These are phyloP conservation scores for Solanum sejunctum DNA, from an alignment of 257 asterid genomes.

Conservation along the genomic window DNA sequence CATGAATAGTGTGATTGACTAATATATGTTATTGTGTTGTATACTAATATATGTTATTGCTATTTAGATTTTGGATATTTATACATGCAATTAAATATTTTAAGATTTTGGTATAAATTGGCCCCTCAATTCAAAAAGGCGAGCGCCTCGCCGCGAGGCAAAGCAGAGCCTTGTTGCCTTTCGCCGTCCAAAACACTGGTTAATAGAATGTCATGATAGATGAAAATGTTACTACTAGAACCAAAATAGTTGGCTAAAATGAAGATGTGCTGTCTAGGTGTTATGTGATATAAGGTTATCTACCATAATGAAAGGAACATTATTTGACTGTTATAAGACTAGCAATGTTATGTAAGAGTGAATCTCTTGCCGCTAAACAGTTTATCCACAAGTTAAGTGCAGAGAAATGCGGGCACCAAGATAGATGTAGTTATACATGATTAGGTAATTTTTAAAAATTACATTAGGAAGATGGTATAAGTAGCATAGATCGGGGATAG, in stretches of 20 bases:
- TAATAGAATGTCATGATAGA: not conserved
- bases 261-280: not conserved
- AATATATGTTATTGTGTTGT: too few species aligned
- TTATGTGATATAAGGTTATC: not conserved
- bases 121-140: too few species aligned
- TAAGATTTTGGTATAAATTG: too few species aligned
- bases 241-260: not conserved
- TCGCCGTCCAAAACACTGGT: too few species aligned
- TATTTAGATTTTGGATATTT: too few species aligned
- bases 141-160: too few species aligned
- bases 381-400: not conserved
- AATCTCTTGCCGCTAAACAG: not conserved
- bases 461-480: not conserved
- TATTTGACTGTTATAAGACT: not conserved
- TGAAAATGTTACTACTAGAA: not conserved
- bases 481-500: not conserved
- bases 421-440: not conserved
- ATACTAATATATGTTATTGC: too few species aligned
- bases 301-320: not conserved
- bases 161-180: too few species aligned
- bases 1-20: too few species aligned
- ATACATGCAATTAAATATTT: too few species aligned
- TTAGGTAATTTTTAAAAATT: not conserved
- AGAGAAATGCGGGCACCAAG: not conserved
- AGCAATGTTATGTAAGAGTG: not conserved